Conservation (phyloP, 2,329 filamentous ascomycete species). For the Thielaviopsis euricoi region DNA sequence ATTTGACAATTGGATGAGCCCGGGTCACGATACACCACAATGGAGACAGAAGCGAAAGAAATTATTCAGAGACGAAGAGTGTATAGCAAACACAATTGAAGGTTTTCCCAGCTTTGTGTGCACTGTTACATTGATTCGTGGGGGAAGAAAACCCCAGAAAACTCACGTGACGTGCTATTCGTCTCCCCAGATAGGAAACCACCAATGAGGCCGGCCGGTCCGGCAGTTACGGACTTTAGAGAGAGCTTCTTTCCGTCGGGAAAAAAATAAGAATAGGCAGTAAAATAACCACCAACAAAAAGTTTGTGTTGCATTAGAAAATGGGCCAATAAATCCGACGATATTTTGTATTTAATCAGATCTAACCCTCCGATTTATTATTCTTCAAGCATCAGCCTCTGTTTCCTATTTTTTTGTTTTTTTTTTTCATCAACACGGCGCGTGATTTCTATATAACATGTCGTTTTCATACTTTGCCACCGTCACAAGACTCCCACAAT, state of each 20-base stretch:
- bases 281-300: too few species aligned
- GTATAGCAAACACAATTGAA: too few species aligned
- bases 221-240: not conserved
- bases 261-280: too few species aligned
- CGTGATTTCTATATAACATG: not conserved
- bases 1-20: not conserved
- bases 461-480: slow-evolving; percentile 7
- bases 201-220: not conserved
- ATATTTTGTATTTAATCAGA: not conserved
- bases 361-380: not conserved
- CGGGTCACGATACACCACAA: not conserved
- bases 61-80: not conserved
- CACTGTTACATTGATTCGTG: too few species aligned
- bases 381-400: not conserved
- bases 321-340: not conserved
- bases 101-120: too few species aligned
- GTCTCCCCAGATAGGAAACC: not conserved
- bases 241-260: not conserved
- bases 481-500: slow-evolving; percentile 16
- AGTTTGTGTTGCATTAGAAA: not conserved
- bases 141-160: too few species aligned
- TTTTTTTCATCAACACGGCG: not conserved
- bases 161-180: not conserved
- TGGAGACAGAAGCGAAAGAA: not conserved
- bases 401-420: not conserved